A percentile compares a stretch with the other conserved stretches of the same genome.
Evolutionary conservation across 2,329 filamentous ascomycete species (phyloP).

Genomic region (Coniochaeta sp.): DNA sequence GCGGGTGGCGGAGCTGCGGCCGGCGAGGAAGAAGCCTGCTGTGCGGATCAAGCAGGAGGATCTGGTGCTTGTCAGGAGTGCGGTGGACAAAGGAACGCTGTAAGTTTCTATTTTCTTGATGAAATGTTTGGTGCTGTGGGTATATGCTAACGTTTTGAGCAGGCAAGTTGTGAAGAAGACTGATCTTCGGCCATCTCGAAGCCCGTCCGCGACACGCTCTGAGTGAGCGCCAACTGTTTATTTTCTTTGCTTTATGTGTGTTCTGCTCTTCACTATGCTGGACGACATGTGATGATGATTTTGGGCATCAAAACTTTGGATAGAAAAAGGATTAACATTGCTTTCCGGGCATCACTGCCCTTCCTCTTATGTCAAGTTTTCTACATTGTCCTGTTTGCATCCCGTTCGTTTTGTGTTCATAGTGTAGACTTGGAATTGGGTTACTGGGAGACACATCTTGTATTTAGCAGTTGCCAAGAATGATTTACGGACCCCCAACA

Average conservation of each 20-base stretch:
- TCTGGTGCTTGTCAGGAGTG: conserved; percentile 16
- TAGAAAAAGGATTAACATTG: too few relatives aligned
- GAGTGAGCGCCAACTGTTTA: neutral
- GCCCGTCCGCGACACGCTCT: neutral
- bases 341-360: too few relatives aligned
- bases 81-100: conserved; percentile 15
- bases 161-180: neutral
- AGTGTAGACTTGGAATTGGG: too few relatives aligned
- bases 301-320: too few relatives aligned
- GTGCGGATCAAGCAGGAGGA: conserved; percentile 9
- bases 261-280: too few relatives aligned
- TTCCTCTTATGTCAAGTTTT: too few relatives aligned
- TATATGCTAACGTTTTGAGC: neutral
- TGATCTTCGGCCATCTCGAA: neutral
- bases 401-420: too few relatives aligned
- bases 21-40: conserved; percentile 12
- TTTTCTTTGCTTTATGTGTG: neutral
- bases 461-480: too few relatives aligned
- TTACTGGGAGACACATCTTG: too few relatives aligned
- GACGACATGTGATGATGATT: too few relatives aligned
- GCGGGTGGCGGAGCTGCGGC: conserved; percentile 5
- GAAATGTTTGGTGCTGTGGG: neutral
- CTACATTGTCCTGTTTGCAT: too few relatives aligned
- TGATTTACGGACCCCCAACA: too few relatives aligned
- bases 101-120: neutral